Conservation (phyloP, 345 rosid genomes). For the Leavenworthia alabamica region DNA sequence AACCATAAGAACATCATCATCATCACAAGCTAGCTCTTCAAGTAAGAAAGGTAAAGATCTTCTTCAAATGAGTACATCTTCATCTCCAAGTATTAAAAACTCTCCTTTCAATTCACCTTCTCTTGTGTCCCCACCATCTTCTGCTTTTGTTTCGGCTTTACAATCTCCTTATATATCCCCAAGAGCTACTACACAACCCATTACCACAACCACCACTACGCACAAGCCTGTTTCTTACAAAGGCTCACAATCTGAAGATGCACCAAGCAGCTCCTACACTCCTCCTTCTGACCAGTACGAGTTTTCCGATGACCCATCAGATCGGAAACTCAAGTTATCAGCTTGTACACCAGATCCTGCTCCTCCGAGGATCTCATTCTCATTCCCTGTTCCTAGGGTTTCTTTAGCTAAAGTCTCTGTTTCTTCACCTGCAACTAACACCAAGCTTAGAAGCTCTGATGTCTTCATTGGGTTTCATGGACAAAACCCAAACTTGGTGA, state of each 20-base stretch:
- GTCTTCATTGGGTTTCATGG: slow-evolving; percentile 85
- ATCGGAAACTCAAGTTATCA: slow-evolving; percentile 49
- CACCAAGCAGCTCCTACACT: slow-evolving; percentile 89
- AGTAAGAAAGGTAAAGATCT: slow-evolving; percentile 34
- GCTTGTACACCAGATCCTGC: slow-evolving; percentile 57
- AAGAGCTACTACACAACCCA: slow-evolving; percentile 39
- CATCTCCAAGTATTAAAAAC: slow-evolving; percentile 40
- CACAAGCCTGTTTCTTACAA: slow-evolving; percentile 37
- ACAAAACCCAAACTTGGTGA: slow-evolving; percentile 66
- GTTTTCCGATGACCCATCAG: slow-evolving; percentile 60
- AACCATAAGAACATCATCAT: slow-evolving; percentile 45
- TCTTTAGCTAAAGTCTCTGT: slow-evolving; percentile 67
- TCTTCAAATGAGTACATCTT: slow-evolving; percentile 15
- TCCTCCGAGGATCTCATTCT: slow-evolving; percentile 69
- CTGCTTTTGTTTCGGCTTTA: slow-evolving; percentile 87
- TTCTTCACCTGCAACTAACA: slow-evolving; percentile 57
- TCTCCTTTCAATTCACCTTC: slow-evolving; percentile 72
- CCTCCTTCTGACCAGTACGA: slow-evolving; percentile 84
- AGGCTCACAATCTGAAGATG: slow-evolving; percentile 65
- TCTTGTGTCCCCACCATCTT: slow-evolving; percentile 81
- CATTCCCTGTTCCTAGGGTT: slow-evolving; percentile 82
- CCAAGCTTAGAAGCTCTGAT: slow-evolving; percentile 88
- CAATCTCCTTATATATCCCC: slow-evolving; percentile 96
- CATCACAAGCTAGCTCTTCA: slow-evolving; percentile 35
- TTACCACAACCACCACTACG: slow-evolving; percentile 29